Base-by-base conservation (phyloP, 2,329 filamentous ascomycete species). In the Sordariomycetes sp. region DNA sequence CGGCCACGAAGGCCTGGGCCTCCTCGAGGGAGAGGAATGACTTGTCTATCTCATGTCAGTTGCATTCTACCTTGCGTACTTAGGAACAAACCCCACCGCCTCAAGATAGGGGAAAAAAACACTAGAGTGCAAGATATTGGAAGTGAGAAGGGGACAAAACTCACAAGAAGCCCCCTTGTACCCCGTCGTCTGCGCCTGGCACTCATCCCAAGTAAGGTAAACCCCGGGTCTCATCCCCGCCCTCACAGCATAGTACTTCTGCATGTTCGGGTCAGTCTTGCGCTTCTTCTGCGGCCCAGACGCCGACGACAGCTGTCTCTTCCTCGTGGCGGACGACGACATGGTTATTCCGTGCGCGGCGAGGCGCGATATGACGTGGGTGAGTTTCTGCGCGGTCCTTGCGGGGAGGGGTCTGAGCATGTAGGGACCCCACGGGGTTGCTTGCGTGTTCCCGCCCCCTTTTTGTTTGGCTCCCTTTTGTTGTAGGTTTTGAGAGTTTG, bases 1-100 rank as follows among this genome's bases (percentile, higher is more conserved):
- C 87, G 1, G 78, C 81, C 28, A 89, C 76, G 66, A 89, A 96
- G 1, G 81, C 82, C 64, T 87, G 80, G n/a, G 92, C 92, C 59
- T 96, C 90, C 61, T 84, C 79, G 59, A 78, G 74, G 0, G 79
- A 82, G 10, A 77, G 72, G 66, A 96, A 96, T 1, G 87, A 89
- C 72, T 94, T 92, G 75, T 87, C 89, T 94, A 60, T 28, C 48
- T 22, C 56, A n/a, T 28, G 53, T 54, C 39, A 54, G 53, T 32
- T 22, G 8, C 8, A 45, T n/a, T 7, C 39, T n/a, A 3, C n/a
- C 3, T 17, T 12, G 3, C 36, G 10, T 12, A 6, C n/a, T 17
- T 15, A 7, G 39, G 13, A 3, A n/a, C 10, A 45, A 32, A 5
- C 50, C 22, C 50, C 50, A 2, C 50, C 50, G 5, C 4, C 22